Evolutionary conservation across 140 eudicot species (phyloP), one percentile per base, ranked within the genome.

Genomic region (Cichorium intybus): DNA sequence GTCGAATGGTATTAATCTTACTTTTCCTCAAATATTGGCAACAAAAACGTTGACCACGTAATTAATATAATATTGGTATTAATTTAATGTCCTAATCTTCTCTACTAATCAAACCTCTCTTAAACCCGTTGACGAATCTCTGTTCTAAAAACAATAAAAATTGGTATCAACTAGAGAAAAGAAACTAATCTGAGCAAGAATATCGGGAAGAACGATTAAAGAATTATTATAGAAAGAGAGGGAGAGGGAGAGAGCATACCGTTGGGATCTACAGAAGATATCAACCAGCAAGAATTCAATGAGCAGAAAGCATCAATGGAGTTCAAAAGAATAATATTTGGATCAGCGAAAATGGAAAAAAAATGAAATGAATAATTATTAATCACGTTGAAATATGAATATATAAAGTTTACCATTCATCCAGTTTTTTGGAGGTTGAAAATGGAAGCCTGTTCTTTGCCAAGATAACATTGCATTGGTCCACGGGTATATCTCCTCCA

Each of bases 391-490:
- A 64, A 24, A 10, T 24, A 11, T 57, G n/a, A 7, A 18, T 17
- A 20, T 7, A 10, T 14, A 7, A 14, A 6, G 39, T 22, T 48
- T 74, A 90, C 99, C 99, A 64, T 88, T 88, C 94, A 93, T 93
- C 99, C 97, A 93, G 62, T 93, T 85, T 70, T 93, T 72, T 37
- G 82, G 81, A 6, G 97, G 97, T 65, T 93, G 99, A 69, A 93
- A 93, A 62, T 93, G 99, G 78, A 68, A 93, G 11, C 85, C 79
- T 0, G 95, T 88, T 59, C 97, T 83, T 73, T 93, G 99, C 99
- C 97, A 93, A 37, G 83, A 56, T 57, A 93, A 58, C 99, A 88
- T 88, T 21, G 59, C 83, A 71, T 83, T 85, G 51, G 81, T 85
- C 99, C 95, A 93, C 6, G 87, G 78, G 54, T 60, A 88, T 24